Evolutionary conservation across 768 basidiomycete genomes (phyloP).

Genomic region (Mycena capillaripes): DNA sequence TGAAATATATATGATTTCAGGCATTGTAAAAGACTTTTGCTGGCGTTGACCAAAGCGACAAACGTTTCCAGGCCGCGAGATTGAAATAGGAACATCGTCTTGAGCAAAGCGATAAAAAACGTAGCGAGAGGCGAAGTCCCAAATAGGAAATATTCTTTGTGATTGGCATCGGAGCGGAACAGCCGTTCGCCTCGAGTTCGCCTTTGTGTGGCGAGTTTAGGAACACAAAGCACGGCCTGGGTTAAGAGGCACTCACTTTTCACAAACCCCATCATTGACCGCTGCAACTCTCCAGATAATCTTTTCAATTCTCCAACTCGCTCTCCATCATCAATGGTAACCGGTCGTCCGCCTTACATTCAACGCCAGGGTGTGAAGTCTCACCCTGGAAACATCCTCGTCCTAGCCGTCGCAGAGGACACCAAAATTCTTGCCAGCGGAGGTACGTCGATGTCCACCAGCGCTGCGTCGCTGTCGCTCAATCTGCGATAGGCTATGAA

Average conservation of each 20-base stretch:
- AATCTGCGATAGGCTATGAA: background rate
- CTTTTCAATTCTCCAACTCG: conserved; percentile 5
- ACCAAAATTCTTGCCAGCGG: background rate
- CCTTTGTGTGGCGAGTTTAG: no score
- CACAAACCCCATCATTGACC: background rate
- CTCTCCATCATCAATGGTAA: background rate
- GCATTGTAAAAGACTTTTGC: background rate
- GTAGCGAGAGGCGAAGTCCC: background rate
- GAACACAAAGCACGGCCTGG: no score
- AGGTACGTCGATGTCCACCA: background rate
- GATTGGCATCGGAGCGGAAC: background rate
- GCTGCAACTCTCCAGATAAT: background rate
- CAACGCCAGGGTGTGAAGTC: background rate
- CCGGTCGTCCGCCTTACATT: conserved; percentile 1
- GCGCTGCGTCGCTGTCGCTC: background rate
- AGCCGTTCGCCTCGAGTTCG: no score
- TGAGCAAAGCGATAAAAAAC: background rate
- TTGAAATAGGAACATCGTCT: background rate
- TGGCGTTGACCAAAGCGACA: background rate
- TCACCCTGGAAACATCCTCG: conserved; percentile 5
- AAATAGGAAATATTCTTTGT: conserved; percentile 7
- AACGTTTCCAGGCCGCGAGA: background rate
- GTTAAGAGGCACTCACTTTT: background rate
- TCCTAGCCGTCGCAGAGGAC: conserved; percentile 4
- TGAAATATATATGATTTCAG: background rate